These are phyloP conservation scores for Aspergillus fumigatiaffinis DNA, from an alignment of 2,329 filamentous ascomycete genomes.

Conservation along the genomic window DNA sequence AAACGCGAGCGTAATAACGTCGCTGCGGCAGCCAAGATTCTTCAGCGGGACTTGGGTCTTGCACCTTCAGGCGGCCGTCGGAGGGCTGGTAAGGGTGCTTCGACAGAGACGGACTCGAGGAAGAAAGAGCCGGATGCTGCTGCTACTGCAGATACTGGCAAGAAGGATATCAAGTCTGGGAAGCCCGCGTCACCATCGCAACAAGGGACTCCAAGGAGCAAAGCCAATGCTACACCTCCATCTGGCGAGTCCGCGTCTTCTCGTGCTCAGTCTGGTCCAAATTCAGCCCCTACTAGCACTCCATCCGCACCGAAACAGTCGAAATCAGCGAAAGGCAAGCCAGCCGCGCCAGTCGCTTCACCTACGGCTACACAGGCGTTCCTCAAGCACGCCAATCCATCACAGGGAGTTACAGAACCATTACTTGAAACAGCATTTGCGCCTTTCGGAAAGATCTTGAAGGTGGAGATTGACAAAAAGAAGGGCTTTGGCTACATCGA, in stretches of 20 bases:
- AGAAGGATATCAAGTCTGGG: constrained; percentile 21
- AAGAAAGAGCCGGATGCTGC: constrained; percentile 16
- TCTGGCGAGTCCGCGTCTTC: constrained; percentile 20
- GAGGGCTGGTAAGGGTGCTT: constrained; percentile 29
- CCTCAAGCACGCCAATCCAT: constrained; percentile 78
- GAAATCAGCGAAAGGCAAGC: constrained; percentile 29
- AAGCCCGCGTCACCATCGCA: constrained; percentile 15
- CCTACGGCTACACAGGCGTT: constrained; percentile 53
- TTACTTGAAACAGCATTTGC: constrained; percentile 71
- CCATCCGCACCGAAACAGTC: constrained; percentile 18
- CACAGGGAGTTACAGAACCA: constrained; percentile 84
- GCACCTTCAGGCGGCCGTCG: constrained; percentile 43
- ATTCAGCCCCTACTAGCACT: constrained; percentile 13
- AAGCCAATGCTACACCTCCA: constrained; percentile 17
- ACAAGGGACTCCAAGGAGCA: constrained; percentile 10
- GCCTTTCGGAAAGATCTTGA: constrained; percentile 67
- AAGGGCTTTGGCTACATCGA: constrained; percentile 94
- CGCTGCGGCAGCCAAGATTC: constrained; percentile 54
- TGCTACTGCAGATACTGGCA: constrained; percentile 15
- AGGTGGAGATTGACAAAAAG: constrained; percentile 88
- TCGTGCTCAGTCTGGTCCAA: constrained; percentile 12
- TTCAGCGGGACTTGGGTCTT: constrained; percentile 60
- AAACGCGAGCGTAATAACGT: constrained; percentile 53
- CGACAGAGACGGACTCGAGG: constrained; percentile 21
- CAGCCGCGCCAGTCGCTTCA: constrained; percentile 16